A percentile compares a stretch with the other conserved stretches of the same genome.
Evolutionary conservation across 2,329 filamentous ascomycete species (phyloP).

Genomic region (Pyrenophora tritici-repentis): DNA sequence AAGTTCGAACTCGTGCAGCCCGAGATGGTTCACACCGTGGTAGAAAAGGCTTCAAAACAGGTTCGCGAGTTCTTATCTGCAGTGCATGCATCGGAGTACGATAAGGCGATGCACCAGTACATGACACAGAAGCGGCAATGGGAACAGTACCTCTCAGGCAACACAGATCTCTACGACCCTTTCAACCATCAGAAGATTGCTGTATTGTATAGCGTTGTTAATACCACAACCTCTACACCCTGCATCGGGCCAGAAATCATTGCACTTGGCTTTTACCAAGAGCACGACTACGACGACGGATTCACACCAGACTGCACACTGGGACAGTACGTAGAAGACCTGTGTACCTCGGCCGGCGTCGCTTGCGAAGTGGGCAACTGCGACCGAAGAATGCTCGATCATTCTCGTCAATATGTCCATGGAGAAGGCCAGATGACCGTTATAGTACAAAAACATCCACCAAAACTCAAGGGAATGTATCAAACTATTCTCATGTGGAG

Average conservation of each 20-base stretch:
- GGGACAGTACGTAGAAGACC: slow-evolving; percentile 91
- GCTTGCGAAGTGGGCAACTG: slow-evolving; percentile 83
- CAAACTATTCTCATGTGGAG: slow-evolving; percentile 97
- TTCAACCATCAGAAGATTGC: slow-evolving; percentile 96
- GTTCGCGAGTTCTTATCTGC: slow-evolving; percentile 93
- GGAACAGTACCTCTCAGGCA: slow-evolving; percentile 92
- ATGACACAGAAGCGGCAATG: slow-evolving; percentile 93
- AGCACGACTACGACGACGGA: slow-evolving; percentile 73
- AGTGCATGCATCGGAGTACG: slow-evolving; percentile 94
- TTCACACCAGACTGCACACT: slow-evolving; percentile 85
- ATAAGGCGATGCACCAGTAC: slow-evolving; percentile 92
- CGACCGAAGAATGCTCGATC: slow-evolving; percentile 85
- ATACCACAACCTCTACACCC: slow-evolving; percentile 89
- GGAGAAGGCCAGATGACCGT: slow-evolving; percentile 92
- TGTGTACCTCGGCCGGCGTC: slow-evolving; percentile 77
- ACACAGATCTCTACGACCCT: slow-evolving; percentile 87
- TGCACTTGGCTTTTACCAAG: slow-evolving; percentile 90
- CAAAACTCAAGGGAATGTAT: slow-evolving; percentile 67
- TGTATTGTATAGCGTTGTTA: slow-evolving; percentile 90
- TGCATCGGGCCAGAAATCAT: slow-evolving; percentile 91
- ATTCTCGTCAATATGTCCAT: slow-evolving; percentile 96
- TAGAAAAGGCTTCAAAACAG: slow-evolving; percentile 78
- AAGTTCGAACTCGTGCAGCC: slow-evolving; percentile 91
- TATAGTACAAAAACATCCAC: slow-evolving; percentile 77
- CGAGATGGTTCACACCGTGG: slow-evolving; percentile 88